Base-by-base conservation (phyloP, 1,139 yeast genomes). In the Yamadazyma sp. region DNA sequence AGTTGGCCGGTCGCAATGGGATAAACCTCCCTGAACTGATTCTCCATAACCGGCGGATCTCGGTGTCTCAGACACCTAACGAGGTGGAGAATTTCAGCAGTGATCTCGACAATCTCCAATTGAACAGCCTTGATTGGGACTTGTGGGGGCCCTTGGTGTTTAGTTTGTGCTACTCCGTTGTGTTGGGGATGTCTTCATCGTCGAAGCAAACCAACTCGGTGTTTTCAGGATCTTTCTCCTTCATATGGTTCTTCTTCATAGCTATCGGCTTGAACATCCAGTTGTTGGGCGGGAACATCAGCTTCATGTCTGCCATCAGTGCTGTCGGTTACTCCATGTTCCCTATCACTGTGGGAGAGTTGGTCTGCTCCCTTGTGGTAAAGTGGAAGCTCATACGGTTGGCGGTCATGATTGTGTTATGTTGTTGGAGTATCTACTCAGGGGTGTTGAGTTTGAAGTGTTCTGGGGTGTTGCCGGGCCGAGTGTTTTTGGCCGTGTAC, bases 81-180 rank as follows among this genome's bases (percentile, higher is more conserved):
- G 67, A 61, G 31, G 52, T 54, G 14, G 33, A 30, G 16, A 17
- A 14, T 40, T 63, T 23, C 41, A 49, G 50, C 18, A 63, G 58
- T 20, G 67, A 61, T 31, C 53, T 54, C 15, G 33, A 30, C n/a
- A 17, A 15, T 40, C 64, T 24, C 42, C 49, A 50, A 17, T 43
- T 49, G 26, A 43, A 65, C 44, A 72, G 64, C 45, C 64, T 77
- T 37, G 92, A 85, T 39, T 87, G 95, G 95, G 95, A 87, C 60
- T 64, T 87, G 37, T 87, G 95, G 95, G 96, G 96, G 0, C 96
- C 96, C 2, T 66, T 87, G 44, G 74, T 87, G 22, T 85, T 87
- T 54, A 81, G 87, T 14, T 66, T 87, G 36, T 60, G 72, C 14
- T 82, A 83, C 47, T 69, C 89, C 5, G 77, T 87, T 33, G 66